Percentiles rank a stretch among this genome's conserved stretches.
Evolutionary conservation across 1,284 basidiomycete species (phyloP).

Genomic region (Sporisorium scitamineum): DNA sequence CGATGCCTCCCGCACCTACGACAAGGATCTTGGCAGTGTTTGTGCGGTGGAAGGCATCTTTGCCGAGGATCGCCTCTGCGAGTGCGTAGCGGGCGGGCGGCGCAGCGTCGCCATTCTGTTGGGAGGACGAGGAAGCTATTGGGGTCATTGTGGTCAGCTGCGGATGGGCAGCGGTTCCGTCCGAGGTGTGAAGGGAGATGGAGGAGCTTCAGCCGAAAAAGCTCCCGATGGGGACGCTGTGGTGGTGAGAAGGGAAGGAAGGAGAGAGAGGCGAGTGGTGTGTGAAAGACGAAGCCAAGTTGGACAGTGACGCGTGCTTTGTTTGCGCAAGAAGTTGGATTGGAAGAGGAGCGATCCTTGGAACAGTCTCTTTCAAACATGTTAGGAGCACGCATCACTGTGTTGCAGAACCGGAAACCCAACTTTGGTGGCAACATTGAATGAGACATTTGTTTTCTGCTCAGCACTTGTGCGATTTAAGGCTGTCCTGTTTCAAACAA

Average conservation of each 20-base stretch:
- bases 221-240: background rate
- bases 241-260: background rate
- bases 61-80: slow-evolving; percentile 35
- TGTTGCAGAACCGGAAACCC: too few species aligned
- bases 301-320: background rate
- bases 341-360: background rate
- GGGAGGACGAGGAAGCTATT: slow-evolving; percentile 28
- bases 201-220: background rate
- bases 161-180: background rate
- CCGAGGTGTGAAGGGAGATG: background rate
- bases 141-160: slow-evolving; percentile 7
- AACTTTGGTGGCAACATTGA: background rate
- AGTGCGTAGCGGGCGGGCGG: slow-evolving; percentile 38
- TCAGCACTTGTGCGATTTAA: background rate
- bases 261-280: background rate
- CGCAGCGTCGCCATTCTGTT: slow-evolving; percentile 11
- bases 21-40: slow-evolving; percentile 74
- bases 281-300: background rate
- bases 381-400: too few species aligned
- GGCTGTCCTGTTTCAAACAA: background rate
- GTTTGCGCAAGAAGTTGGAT: background rate
- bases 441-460: slow-evolving; percentile 4
- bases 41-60: slow-evolving; percentile 29
- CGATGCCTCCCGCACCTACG: slow-evolving; percentile 97
- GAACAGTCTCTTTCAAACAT: slow-evolving; percentile 13